These are phyloP conservation scores for Calocera viscosa DNA, from an alignment of 768 basidiomycete species.

Conservation along the genomic window DNA sequence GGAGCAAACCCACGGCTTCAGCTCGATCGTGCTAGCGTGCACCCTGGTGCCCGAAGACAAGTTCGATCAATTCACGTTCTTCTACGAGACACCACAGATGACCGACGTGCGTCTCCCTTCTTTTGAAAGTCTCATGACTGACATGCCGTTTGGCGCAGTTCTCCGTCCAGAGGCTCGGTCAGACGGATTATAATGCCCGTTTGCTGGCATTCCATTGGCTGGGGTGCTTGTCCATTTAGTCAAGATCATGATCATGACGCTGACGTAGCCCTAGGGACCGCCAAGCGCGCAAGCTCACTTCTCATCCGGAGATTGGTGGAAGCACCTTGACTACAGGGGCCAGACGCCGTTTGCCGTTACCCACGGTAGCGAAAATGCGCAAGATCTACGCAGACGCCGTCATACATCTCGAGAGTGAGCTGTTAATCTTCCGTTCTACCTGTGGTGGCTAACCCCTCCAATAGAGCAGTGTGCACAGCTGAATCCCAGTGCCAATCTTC, in stretches of 20 bases:
- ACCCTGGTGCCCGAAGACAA: background rate
- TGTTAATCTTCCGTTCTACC: background rate
- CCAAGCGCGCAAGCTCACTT: background rate
- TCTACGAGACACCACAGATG: background rate
- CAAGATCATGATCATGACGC: background rate
- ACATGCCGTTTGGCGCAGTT: background rate
- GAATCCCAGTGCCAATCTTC: background rate
- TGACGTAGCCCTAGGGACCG: background rate
- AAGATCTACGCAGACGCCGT: background rate
- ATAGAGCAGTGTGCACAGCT: background rate
- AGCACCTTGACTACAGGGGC: background rate
- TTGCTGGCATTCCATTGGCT: background rate
- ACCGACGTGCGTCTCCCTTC: background rate
- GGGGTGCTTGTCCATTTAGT: background rate
- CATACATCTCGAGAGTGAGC: background rate
- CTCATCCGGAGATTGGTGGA: background rate
- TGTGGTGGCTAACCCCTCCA: background rate
- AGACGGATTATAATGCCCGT: background rate
- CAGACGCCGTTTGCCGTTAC: background rate
- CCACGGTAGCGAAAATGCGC: background rate
- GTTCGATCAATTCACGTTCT: background rate
- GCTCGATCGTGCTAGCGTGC: background rate
- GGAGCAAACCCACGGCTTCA: background rate
- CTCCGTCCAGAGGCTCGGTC: background rate
- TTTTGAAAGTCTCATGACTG: background rate